Percentiles rank a stretch among this genome's conserved stretches.
Conservation (phyloP, 1,284 basidiomycete genomes). For the Puccinia polysora region DNA sequence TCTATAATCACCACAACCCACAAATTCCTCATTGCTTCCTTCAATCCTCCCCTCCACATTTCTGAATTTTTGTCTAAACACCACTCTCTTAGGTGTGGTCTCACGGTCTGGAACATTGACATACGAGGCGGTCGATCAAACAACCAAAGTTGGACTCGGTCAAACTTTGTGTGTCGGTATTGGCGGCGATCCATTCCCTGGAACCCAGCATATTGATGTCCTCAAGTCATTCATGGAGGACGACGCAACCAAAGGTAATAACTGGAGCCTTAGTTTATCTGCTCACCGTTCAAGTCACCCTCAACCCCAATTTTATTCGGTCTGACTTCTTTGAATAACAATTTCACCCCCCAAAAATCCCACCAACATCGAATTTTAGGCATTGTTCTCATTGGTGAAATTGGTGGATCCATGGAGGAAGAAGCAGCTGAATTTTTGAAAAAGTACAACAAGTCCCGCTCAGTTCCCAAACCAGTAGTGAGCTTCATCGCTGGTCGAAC, state of each 20-base stretch:
- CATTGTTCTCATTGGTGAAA: conserved; percentile 97
- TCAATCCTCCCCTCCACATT: background rate
- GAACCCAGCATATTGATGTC: conserved; percentile 90
- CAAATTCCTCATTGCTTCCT: background rate
- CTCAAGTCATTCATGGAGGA: conserved; percentile 95
- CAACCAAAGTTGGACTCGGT: conserved; percentile 89
- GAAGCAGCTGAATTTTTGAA: conserved; percentile 87
- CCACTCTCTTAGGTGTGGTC: conserved; percentile 70
- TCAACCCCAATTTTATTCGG: conserved; percentile 14
- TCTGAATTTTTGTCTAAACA: conserved; percentile 1
- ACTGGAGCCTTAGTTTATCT: conserved; percentile 41
- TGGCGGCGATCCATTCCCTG: conserved; percentile 98
- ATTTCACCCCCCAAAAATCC: background rate
- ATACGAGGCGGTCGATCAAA: conserved; percentile 88
- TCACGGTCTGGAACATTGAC: conserved; percentile 92
- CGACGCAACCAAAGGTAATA: conserved; percentile 72
- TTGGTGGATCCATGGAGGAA: conserved; percentile 98
- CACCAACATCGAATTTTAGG: conserved; percentile 56
- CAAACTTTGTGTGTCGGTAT: conserved; percentile 97
- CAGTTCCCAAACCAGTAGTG: conserved; percentile 88
- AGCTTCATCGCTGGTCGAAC: conserved; percentile 94
- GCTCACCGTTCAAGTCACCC: background rate
- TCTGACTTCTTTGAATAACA: no score
- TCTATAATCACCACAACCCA: background rate
- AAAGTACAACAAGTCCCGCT: conserved; percentile 82